phyloP scores from a whole-genome alignment of 1,284 basidiomycete species.

The Pseudozyma sp. region DNA sequence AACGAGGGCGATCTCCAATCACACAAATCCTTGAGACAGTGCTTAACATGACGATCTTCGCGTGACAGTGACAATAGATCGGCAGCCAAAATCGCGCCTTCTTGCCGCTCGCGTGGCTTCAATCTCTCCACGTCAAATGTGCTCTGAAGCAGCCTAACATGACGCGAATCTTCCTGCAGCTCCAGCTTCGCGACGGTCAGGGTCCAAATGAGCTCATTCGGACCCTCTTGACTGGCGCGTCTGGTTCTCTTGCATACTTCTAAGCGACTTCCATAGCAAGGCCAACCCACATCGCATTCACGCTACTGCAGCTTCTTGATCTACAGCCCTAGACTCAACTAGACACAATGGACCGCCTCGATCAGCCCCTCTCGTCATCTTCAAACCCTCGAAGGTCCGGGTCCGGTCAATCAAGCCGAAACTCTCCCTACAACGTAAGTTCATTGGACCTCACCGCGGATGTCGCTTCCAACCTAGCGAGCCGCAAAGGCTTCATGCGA shows the following conservation, averaged over 20 bases:
- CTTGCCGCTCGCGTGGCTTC: constrained; percentile 8
- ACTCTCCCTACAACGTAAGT: constrained; percentile 44
- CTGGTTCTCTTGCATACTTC: background rate
- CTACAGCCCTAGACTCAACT: background rate
- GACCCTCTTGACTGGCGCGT: constrained; percentile 4
- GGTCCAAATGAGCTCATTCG: constrained; percentile 4
- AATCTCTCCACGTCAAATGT: background rate
- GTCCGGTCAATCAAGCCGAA: constrained; percentile 17
- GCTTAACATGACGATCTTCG: background rate
- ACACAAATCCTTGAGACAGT: background rate
- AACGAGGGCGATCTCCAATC: background rate
- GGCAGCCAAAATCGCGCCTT: constrained; percentile 9
- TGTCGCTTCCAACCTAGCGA: background rate
- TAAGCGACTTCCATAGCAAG: background rate
- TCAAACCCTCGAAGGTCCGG: constrained; percentile 20
- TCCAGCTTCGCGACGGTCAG: background rate
- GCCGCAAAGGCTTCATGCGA: background rate
- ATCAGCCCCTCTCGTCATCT: constrained; percentile 26
- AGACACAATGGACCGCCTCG: constrained; percentile 30
- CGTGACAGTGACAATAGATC: background rate
- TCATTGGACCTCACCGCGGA: background rate
- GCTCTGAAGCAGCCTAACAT: background rate
- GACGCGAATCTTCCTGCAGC: background rate
- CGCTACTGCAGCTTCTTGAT: background rate
- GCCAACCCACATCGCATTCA: background rate